Evolutionary conservation across 805 yeast genomes (phyloP).

Genomic region (Isabelozyma rhagii): DNA sequence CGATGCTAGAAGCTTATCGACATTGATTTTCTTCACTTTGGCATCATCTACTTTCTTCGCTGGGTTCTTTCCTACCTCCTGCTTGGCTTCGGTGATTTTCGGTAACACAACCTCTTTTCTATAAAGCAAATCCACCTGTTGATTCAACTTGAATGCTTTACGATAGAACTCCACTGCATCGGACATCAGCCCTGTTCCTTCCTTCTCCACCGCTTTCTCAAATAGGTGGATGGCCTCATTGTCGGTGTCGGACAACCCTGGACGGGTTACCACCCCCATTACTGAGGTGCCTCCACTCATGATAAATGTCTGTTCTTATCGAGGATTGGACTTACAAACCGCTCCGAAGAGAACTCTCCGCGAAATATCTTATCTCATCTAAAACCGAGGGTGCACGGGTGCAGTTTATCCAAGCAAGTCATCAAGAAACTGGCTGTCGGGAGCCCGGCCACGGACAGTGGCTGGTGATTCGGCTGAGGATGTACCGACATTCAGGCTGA

Average conservation of each 20-base stretch:
- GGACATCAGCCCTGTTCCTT: slow-evolving; percentile 69
- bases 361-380: neutral
- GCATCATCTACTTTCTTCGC: slow-evolving; percentile 31
- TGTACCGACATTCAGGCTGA: neutral
- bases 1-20: slow-evolving; percentile 34
- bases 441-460: slow-evolving; percentile 1
- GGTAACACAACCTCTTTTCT: slow-evolving; percentile 52
- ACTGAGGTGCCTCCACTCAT: slow-evolving; percentile 9
- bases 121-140: slow-evolving; percentile 65
- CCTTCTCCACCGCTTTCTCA: slow-evolving; percentile 70
- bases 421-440: slow-evolving; percentile 12
- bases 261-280: neutral
- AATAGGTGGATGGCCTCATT: slow-evolving; percentile 58
- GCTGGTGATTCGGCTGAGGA: neutral
- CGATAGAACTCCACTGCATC: slow-evolving; percentile 77
- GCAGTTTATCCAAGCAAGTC: slow-evolving; percentile 6
- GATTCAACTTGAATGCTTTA: slow-evolving; percentile 59
- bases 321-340: no score
- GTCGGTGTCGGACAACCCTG: slow-evolving; percentile 8
- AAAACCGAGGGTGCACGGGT: neutral
- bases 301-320: neutral
- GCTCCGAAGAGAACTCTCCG: neutral
- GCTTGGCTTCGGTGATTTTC: slow-evolving; percentile 24
- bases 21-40: slow-evolving; percentile 38
- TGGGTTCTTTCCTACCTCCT: slow-evolving; percentile 26